Base-by-base conservation (phyloP, 768 basidiomycete genomes). In the Naganishia vishniacii region DNA sequence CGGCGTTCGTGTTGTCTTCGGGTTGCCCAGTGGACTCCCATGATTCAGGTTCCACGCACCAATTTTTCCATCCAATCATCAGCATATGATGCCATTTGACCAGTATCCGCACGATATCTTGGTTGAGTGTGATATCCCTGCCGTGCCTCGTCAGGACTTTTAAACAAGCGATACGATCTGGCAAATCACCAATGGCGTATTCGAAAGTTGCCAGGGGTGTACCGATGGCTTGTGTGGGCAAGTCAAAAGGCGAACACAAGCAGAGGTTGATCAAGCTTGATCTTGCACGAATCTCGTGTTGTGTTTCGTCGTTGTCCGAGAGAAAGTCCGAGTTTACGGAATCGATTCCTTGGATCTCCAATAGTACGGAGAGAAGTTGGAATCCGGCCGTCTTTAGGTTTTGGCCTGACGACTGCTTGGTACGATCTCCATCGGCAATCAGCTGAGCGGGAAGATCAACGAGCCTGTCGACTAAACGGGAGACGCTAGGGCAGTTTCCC, bases 1-100 rank as follows among this genome's bases (percentile, higher is more conserved):
- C 59, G 45, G 20, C 29, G 51, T 64, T 59, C 23, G 66, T 40
- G n/a, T 25, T 65, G 66, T 34, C 60, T 13, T 66, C 71, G 15
- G 16, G 46, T 11, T 20, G 9, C 12, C 46, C 66, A 12, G 11
- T 29, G 23, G 20, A 25, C n/a, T 45, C 40, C 48, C 48, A 41
- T 0, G 63, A 44, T 25, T 62, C 64, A 1, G 59, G 65, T 4
- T 59, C 61, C 31, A 60, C 62, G 51, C 75, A 76, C 72, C 72
- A 75, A 18, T 40, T 45, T 8, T 65, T 61, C 72, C 73, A 76
- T 15, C 69, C 72, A 13, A 63, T 62, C 23, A 58, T 48, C 4
- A 71, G 53, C 29, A 67, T 64, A 0, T 65, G 49, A n/a, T 73
- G 45, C 73, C 74, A 73, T 16, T 69, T 68, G 8, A 77, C 70